Conservation (phyloP, 768 basidiomycete species). For the Lactarius pseudohatsudake region DNA sequence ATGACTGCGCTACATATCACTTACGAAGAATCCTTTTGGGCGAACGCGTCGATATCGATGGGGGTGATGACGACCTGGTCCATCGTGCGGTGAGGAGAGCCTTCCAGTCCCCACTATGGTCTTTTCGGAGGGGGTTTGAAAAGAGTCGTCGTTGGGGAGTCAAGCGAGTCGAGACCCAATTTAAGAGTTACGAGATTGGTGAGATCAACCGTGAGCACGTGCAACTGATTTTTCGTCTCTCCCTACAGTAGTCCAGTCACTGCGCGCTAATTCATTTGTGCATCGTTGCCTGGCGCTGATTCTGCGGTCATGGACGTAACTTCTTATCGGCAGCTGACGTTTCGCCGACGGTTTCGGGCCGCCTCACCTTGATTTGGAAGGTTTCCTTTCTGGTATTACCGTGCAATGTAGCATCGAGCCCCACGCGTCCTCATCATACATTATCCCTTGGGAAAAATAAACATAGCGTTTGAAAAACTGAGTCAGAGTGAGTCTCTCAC, state of each 20-base stretch:
- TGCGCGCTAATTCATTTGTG: neutral
- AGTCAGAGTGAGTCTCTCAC: no score
- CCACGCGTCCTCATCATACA: no score
- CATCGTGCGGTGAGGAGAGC: conserved; percentile 1
- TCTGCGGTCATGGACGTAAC: no score
- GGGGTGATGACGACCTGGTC: conserved; percentile 6
- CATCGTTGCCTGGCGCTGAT: neutral
- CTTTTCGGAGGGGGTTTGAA: neutral
- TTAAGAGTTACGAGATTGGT: neutral
- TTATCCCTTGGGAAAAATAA: neutral
- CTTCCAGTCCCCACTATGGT: no score
- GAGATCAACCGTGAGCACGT: neutral
- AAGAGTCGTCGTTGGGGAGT: neutral
- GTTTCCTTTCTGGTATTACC: neutral
- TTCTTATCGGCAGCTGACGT: neutral
- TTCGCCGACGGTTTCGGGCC: no score
- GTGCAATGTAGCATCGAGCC: no score
- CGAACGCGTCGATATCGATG: neutral
- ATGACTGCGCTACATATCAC: neutral
- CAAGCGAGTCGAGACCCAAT: neutral
- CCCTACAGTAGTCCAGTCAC: no score
- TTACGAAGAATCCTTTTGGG: conserved; percentile 3
- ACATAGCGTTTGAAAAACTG: no score
- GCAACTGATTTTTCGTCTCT: neutral
- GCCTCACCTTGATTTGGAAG: neutral